Conservation (phyloP, 2,329 filamentous ascomycete species). For the Monilinia fructigena region DNA sequence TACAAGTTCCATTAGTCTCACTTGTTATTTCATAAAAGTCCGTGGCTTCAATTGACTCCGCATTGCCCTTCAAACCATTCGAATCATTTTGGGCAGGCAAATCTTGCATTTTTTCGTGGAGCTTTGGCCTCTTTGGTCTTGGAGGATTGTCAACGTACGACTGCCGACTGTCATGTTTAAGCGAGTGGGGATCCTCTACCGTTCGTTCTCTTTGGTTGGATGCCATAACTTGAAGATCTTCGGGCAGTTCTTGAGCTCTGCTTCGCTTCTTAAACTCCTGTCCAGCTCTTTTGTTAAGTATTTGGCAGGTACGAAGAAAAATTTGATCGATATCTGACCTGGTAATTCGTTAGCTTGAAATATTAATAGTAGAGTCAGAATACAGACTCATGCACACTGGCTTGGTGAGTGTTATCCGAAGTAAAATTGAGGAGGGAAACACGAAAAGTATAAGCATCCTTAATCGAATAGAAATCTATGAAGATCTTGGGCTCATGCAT, state of each 20-base stretch:
- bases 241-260: not conserved
- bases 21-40: conserved; percentile 17
- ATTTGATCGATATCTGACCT: not conserved
- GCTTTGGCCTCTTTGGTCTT: conserved; percentile 11
- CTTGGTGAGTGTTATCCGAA: no score
- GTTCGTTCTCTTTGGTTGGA: conserved; percentile 1
- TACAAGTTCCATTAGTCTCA: conserved; percentile 19
- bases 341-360: not conserved
- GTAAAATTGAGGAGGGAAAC: no score
- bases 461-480: not conserved
- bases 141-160: not conserved
- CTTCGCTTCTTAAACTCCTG: not conserved
- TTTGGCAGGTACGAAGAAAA: not conserved
- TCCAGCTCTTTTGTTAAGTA: not conserved
- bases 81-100: not conserved
- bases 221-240: conserved; percentile 1
- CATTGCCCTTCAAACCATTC: not conserved
- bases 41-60: not conserved
- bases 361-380: not conserved
- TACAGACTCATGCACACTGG: not conserved
- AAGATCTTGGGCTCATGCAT: not conserved
- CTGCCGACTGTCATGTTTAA: not conserved
- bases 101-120: conserved; percentile 9
- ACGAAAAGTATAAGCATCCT: not conserved
- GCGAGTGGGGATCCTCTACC: not conserved